These are phyloP conservation scores for Vitis hybrid DNA, from an alignment of 177 flowering plant species.

Conservation along the genomic window DNA sequence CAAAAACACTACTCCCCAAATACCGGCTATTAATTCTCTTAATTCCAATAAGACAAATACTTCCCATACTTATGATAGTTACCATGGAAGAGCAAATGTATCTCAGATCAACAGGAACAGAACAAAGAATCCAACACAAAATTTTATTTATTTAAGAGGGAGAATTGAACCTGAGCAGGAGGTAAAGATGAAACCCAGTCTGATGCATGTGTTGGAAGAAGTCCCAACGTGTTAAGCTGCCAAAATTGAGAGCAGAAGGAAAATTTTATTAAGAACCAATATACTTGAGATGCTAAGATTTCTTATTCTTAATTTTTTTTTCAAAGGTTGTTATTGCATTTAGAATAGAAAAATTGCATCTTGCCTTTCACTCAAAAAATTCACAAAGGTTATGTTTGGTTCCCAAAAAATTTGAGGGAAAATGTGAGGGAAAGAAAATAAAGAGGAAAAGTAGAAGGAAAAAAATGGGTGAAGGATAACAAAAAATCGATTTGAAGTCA, in stretches of 20 bases:
- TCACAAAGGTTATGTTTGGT: too few relatives aligned
- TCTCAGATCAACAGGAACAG: neutral
- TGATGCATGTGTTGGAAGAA: conserved; percentile 96
- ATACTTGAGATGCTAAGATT: neutral
- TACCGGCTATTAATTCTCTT: neutral
- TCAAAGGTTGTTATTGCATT: neutral
- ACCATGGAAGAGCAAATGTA: neutral
- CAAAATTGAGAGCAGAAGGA: conserved; percentile 10
- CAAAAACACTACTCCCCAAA: neutral
- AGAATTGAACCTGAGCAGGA: conserved; percentile 71
- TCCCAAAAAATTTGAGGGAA: too few relatives aligned
- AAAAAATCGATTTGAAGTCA: neutral
- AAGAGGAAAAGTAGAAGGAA: too few relatives aligned
- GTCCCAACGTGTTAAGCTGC: conserved; percentile 95
- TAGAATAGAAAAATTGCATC: too few relatives aligned
- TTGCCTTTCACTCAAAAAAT: too few relatives aligned
- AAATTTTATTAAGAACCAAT: conserved; percentile 1
- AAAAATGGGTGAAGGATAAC: neutral
- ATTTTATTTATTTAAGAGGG: neutral
- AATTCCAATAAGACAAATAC: neutral
- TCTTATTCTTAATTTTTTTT: neutral
- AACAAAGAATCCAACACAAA: neutral
- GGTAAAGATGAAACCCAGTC: conserved; percentile 98
- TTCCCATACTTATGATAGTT: neutral
- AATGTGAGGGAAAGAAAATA: too few relatives aligned